phyloP scores from a whole-genome alignment of 225 moss, liverwort and hornwort species.

The Pseudisothecium myosuroides region DNA sequence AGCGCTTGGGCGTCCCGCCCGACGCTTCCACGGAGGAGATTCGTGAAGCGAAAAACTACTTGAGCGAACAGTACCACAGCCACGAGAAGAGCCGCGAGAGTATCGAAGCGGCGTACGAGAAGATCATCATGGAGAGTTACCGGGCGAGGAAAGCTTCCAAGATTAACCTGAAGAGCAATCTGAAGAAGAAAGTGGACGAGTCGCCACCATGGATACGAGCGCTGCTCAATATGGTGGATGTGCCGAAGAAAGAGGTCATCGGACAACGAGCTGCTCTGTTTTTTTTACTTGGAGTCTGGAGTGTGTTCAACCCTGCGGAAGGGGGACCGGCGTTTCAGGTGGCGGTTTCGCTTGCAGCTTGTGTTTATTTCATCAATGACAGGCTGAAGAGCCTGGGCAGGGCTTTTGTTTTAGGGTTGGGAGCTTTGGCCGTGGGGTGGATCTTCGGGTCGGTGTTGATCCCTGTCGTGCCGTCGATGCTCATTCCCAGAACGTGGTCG shows the following conservation, averaged over 20 bases:
- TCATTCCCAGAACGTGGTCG: constrained; percentile 63
- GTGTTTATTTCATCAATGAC: constrained; percentile 83
- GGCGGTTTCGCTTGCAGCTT: constrained; percentile 80
- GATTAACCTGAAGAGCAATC: constrained; percentile 65
- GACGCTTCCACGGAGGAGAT: constrained; percentile 62
- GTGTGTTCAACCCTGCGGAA: constrained; percentile 80
- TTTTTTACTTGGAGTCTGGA: constrained; percentile 74
- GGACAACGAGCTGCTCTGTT: constrained; percentile 70
- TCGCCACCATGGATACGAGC: constrained; percentile 68
- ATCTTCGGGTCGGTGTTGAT: constrained; percentile 69
- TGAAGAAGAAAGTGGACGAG: constrained; percentile 86
- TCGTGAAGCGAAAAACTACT: constrained; percentile 66
- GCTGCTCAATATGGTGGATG: constrained; percentile 56
- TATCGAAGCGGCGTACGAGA: constrained; percentile 88
- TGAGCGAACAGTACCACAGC: constrained; percentile 50
- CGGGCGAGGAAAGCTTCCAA: constrained; percentile 69
- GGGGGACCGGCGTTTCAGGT: constrained; percentile 98
- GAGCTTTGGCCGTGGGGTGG: constrained; percentile 60
- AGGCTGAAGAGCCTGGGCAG: constrained; percentile 63
- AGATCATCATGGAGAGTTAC: constrained; percentile 94
- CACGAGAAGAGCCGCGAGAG: constrained; percentile 78
- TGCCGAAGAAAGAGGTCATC: constrained; percentile 54
- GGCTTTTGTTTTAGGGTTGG: constrained; percentile 47
- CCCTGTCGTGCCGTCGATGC: constrained; percentile 57
- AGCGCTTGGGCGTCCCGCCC: constrained; percentile 60